Percentiles rank a stretch among this genome's conserved stretches.
These are phyloP conservation scores for Phanerochaete carnosa DNA, from an alignment of 768 basidiomycete species.

Conservation along the genomic window DNA sequence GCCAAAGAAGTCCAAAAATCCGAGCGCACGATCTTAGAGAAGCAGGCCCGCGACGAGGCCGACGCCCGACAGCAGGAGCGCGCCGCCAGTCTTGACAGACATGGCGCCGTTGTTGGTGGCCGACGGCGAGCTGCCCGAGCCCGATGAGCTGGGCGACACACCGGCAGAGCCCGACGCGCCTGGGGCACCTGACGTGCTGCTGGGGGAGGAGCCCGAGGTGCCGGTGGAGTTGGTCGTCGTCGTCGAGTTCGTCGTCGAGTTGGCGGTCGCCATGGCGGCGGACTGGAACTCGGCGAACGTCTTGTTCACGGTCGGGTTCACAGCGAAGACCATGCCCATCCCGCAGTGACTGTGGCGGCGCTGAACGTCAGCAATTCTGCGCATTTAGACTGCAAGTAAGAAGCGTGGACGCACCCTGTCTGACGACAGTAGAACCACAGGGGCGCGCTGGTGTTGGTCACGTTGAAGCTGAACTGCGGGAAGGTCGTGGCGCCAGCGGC, in stretches of 20 bases:
- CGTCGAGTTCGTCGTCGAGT: constrained; percentile 17
- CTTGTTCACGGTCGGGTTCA: constrained; percentile 47
- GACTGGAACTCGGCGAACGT: constrained; percentile 44
- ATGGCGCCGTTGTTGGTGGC: background rate
- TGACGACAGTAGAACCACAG: constrained; percentile 66
- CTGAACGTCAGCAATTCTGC: constrained; percentile 6
- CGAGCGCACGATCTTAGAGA: background rate
- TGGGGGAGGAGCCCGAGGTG: constrained; percentile 18
- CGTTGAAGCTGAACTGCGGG: constrained; percentile 44
- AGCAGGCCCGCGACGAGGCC: constrained; percentile 8
- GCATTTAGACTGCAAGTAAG: constrained; percentile 13
- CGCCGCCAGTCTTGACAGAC: background rate
- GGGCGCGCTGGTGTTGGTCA: constrained; percentile 43
- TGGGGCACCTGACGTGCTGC: constrained; percentile 10
- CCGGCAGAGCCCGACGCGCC: background rate
- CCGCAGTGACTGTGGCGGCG: constrained; percentile 45
- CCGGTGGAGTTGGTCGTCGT: constrained; percentile 10
- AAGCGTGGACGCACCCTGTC: constrained; percentile 29
- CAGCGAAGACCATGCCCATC: constrained; percentile 58
- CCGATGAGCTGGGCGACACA: constrained; percentile 6
- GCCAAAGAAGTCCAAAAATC: background rate
- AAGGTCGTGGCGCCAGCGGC: constrained; percentile 31
- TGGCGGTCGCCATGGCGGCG: constrained; percentile 11
- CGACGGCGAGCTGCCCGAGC: background rate
- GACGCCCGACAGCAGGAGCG: constrained; percentile 5